Evolutionary conservation across 768 basidiomycete genomes (phyloP).

Genomic region (Trametes cingulata): DNA sequence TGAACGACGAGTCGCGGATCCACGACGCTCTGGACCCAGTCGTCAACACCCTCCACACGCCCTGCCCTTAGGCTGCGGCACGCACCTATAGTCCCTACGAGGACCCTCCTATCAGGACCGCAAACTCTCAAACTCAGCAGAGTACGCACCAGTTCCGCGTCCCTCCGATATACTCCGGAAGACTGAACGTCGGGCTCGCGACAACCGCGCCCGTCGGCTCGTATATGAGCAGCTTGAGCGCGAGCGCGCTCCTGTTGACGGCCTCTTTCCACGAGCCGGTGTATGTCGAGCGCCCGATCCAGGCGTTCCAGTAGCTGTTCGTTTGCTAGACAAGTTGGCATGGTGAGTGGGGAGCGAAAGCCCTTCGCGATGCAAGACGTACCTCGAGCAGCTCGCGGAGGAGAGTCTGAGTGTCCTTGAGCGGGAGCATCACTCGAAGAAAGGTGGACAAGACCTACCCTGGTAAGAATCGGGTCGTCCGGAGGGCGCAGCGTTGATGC

Average conservation of each 20-base stretch:
- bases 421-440: background rate
- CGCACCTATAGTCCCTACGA: constrained; percentile 17
- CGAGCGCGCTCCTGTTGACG: constrained; percentile 90
- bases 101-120: too few relatives aligned
- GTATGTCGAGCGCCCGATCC: constrained; percentile 90
- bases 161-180: constrained; percentile 91
- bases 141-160: constrained; percentile 75
- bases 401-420: constrained; percentile 44
- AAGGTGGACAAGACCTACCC: constrained; percentile 36
- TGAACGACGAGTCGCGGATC: constrained; percentile 97
- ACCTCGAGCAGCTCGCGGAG: constrained; percentile 60
- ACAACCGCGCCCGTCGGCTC: constrained; percentile 95
- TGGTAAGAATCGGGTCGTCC: constrained; percentile 75
- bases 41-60: background rate
- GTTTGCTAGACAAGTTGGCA: constrained; percentile 48
- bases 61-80: background rate
- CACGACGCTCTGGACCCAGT: constrained; percentile 64
- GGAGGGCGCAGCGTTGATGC: constrained; percentile 47
- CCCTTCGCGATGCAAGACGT: too few relatives aligned
- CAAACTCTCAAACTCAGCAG: background rate
- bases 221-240: constrained; percentile 88
- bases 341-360: background rate
- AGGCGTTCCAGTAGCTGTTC: constrained; percentile 80
- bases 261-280: constrained; percentile 94
- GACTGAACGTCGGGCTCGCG: constrained; percentile 92